Percentiles rank a stretch among this genome's conserved stretches.
phyloP scores from a whole-genome alignment of 306 rosid genomes.

The Phaseolus lunatus region DNA sequence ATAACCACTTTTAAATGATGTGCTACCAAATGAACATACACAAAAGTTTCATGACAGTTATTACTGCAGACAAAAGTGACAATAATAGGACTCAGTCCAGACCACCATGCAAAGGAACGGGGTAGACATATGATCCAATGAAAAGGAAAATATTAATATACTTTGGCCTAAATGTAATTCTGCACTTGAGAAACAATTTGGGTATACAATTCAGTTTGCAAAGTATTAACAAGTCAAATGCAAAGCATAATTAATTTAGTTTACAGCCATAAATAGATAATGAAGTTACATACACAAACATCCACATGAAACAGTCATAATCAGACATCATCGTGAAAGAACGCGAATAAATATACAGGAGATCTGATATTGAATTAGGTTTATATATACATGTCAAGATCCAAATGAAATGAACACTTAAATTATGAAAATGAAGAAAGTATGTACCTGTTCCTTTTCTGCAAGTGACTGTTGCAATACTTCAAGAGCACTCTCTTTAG shows the following conservation, averaged over 20 bases:
- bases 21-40: slow-evolving; percentile 25
- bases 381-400: no score
- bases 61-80: slow-evolving; percentile 17
- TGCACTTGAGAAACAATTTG: slow-evolving; percentile 27
- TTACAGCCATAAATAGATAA: slow-evolving; percentile 30
- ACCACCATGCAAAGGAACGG: slow-evolving; percentile 33
- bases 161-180: slow-evolving; percentile 37
- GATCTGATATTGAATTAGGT: neutral
- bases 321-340: slow-evolving; percentile 26
- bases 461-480: slow-evolving; percentile 75
- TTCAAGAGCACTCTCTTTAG: slow-evolving; percentile 88
- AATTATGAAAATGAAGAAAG: slow-evolving; percentile 29
- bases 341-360: slow-evolving; percentile 19
- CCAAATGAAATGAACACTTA: slow-evolving; percentile 19
- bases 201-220: slow-evolving; percentile 3
- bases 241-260: slow-evolving; percentile 26
- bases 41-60: slow-evolving; percentile 8
- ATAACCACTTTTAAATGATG: slow-evolving; percentile 9
- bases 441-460: slow-evolving; percentile 92
- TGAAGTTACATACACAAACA: slow-evolving; percentile 42
- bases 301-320: slow-evolving; percentile 33
- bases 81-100: neutral
- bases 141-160: slow-evolving; percentile 35
- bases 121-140: neutral
- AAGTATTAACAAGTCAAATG: neutral